Percentiles rank a stretch among this genome's conserved stretches.
Evolutionary conservation across 2,329 filamentous ascomycete genomes (phyloP).

Genomic region (Aureobasidium namibiae): DNA sequence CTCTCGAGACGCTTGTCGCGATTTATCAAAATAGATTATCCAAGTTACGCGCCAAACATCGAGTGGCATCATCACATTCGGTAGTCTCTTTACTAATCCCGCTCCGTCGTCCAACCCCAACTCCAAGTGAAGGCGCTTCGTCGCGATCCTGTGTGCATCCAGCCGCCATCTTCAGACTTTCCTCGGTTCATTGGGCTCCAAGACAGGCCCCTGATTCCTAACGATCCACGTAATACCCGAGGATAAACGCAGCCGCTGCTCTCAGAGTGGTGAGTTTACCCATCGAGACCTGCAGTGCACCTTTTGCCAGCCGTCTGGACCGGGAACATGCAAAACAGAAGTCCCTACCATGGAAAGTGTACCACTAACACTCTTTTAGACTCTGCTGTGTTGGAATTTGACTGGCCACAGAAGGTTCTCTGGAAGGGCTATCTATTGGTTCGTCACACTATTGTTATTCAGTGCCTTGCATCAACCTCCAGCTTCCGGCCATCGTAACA

Average conservation of each 20-base stretch:
- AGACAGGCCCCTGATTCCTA: background rate
- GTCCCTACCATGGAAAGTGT: background rate
- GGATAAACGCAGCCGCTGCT: background rate
- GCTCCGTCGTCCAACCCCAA: background rate
- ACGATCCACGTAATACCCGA: background rate
- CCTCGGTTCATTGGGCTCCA: slow-evolving; percentile 12
- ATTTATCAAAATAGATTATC: background rate
- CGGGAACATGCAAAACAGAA: background rate
- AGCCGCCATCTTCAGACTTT: background rate
- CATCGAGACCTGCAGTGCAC: background rate
- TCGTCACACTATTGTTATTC: background rate
- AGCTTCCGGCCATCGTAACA: slow-evolving; percentile 11
- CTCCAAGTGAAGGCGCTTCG: background rate
- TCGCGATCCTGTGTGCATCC: slow-evolving; percentile 3
- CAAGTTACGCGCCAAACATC: slow-evolving; percentile 3
- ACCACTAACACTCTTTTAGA: background rate
- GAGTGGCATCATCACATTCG: background rate
- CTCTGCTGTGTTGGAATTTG: background rate
- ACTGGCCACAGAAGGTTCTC: background rate
- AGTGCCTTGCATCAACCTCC: slow-evolving; percentile 14
- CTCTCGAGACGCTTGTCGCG: background rate
- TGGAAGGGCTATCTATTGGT: background rate
- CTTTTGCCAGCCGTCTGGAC: background rate
- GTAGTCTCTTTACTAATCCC: background rate
- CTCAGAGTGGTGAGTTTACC: background rate